Evolutionary conservation across 2,329 filamentous ascomycete species (phyloP), one percentile per base, ranked within the genome.

Genomic region (Tothia fuscella): DNA sequence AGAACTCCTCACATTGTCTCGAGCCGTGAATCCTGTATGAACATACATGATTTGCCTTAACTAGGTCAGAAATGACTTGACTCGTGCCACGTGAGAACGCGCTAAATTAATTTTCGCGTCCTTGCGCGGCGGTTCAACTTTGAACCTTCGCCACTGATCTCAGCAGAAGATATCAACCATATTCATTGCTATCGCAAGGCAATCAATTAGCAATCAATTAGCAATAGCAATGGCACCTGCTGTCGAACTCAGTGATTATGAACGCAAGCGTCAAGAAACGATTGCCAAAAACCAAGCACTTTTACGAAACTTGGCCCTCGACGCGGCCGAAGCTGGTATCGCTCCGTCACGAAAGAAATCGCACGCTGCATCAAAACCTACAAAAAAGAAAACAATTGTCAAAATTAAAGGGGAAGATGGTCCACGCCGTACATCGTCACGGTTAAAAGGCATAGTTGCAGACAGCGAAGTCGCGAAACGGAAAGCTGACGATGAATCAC

Each of bases 231-330:
- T 29, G 25, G 21, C 38, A 4, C 25, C 29, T 14, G 34, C 33
- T 19, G 20, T 34, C 21, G 39, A 34, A 31, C 28, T 93, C 51
- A 93, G 83, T 60, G 84, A 86, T 29, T 95, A 93, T 60, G 88
- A 94, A 67, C 78, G 80, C 52, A 78, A 84, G 50, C 74, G 88
- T 1, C 74, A 85, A 13, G 85, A 87, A 46, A 94, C 94, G 50
- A 93, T 93, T 30, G 84, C 80, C 0, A 79, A 83, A 41, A 91
- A 93, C 51, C 81, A 89, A 59, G 84, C 80, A 56, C 70, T 94
- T 0, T 63, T 95, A 0, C 82, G 82, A 46, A 81, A 87, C 46
- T 73, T 93, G 1, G 80, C 82, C 26, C 65, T 74, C 49, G 73
- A 78, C 53, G 71, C 74, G 2, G 75, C 76, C 2, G 73, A 81